Evolutionary conservation across 108 stramenopile species (phyloP).

Genomic region (Skeletonema tropicum): DNA sequence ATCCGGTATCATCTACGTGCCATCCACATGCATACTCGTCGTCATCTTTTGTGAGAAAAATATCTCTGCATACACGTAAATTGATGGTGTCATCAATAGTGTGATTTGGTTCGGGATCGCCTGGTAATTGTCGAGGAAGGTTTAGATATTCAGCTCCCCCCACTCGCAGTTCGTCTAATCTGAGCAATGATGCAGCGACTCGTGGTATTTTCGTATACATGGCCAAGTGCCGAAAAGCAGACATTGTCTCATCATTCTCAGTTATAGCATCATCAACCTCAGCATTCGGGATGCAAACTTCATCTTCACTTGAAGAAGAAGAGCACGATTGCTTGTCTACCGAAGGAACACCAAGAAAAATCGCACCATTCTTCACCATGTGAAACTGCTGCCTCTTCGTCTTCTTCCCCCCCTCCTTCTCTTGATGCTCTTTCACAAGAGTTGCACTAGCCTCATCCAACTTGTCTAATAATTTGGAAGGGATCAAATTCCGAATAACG

Average conservation of each 20-base stretch:
- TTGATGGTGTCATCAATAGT: slow-evolving; percentile 31
- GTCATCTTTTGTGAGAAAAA: slow-evolving; percentile 75
- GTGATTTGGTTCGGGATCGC: background rate
- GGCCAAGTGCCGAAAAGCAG: slow-evolving; percentile 45
- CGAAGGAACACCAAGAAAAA: slow-evolving; percentile 53
- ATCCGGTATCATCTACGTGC: slow-evolving; percentile 85
- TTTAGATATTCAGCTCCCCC: slow-evolving; percentile 34
- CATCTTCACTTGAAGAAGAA: slow-evolving; percentile 4
- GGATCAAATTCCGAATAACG: slow-evolving; percentile 40
- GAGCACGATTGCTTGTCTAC: background rate
- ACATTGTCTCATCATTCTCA: slow-evolving; percentile 12
- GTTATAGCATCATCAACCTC: slow-evolving; percentile 44
- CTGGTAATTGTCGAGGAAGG: slow-evolving; percentile 12
- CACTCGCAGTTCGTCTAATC: slow-evolving; percentile 42
- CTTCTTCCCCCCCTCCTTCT: background rate
- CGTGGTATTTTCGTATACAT: slow-evolving; percentile 50
- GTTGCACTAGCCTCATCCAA: slow-evolving; percentile 28
- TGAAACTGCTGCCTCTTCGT: slow-evolving; percentile 64
- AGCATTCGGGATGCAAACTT: slow-evolving; percentile 3
- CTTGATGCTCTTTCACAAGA: slow-evolving; percentile 10
- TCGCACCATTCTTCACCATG: slow-evolving; percentile 58
- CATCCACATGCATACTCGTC: slow-evolving; percentile 79
- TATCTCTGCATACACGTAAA: slow-evolving; percentile 36
- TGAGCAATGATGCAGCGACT: slow-evolving; percentile 41
- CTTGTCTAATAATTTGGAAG: slow-evolving; percentile 38